Conservation (phyloP, 2,329 filamentous ascomycete species). For the Cladobotryum protrusum region DNA sequence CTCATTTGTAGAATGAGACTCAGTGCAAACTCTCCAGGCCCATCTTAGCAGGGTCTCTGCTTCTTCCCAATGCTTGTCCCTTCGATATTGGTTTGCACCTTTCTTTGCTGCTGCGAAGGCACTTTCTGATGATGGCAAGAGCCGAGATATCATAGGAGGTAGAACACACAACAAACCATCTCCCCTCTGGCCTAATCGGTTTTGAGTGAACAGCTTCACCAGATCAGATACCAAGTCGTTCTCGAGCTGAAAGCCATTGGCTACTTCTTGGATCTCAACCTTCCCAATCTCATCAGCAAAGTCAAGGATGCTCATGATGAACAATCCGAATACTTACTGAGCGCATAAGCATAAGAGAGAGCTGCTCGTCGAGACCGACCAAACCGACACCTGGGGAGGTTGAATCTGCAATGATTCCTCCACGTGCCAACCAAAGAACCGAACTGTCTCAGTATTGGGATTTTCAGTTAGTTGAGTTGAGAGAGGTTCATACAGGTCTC, state of each 20-base stretch:
- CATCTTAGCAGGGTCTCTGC: background rate
- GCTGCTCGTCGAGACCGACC: no score
- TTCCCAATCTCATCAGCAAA: no score
- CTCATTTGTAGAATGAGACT: background rate
- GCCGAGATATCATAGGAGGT: conserved; percentile 1
- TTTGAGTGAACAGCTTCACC: conserved; percentile 11
- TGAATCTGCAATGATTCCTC: no score
- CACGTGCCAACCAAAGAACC: no score
- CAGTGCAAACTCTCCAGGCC: background rate
- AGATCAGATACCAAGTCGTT: conserved; percentile 8
- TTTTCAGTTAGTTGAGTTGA: no score
- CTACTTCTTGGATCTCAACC: no score
- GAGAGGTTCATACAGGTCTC: no score
- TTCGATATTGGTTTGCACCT: background rate
- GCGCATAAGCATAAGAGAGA: no score
- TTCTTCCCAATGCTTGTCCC: conserved; percentile 1
- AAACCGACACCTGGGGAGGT: no score
- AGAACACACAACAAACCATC: conserved; percentile 13
- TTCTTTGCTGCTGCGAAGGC: background rate
- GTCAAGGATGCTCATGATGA: no score
- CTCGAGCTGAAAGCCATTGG: background rate
- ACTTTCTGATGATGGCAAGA: background rate
- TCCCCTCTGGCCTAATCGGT: conserved; percentile 5
- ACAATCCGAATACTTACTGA: no score
- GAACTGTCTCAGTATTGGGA: no score